Evolutionary conservation across 2,329 filamentous ascomycete genomes (phyloP).

Genomic region (Aspergillus uvarum): DNA sequence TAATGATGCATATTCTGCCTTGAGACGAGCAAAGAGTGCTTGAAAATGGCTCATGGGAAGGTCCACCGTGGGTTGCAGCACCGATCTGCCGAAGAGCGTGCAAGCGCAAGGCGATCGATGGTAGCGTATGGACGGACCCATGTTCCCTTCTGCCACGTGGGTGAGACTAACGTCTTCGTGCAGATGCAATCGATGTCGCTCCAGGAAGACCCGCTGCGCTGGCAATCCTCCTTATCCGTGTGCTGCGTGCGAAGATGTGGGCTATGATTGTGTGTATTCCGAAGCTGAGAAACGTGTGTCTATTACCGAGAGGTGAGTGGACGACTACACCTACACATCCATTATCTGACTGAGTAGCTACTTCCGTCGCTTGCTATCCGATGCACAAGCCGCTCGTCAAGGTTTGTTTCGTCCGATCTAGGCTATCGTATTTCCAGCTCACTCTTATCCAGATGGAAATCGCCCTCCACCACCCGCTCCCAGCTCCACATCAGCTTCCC

Average conservation of each 20-base stretch:
- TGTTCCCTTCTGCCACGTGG: neutral
- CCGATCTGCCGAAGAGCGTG: conserved; percentile 21
- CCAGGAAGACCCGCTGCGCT: conserved; percentile 37
- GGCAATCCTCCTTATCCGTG: conserved; percentile 38
- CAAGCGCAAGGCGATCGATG: conserved; percentile 24
- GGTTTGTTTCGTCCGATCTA: conserved; percentile 7
- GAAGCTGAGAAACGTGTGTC: conserved; percentile 39
- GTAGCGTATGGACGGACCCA: conserved; percentile 25
- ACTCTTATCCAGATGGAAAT: neutral
- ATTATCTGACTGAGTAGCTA: conserved; percentile 24
- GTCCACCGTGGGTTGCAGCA: conserved; percentile 10
- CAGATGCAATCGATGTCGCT: conserved; percentile 40
- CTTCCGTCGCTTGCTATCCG: conserved; percentile 35
- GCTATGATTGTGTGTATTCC: conserved; percentile 35
- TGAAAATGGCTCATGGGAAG: conserved; percentile 14
- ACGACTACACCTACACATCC: neutral
- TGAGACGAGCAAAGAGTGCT: too few species aligned
- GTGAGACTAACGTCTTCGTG: conserved; percentile 1
- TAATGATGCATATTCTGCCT: too few species aligned
- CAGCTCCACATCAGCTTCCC: conserved; percentile 12
- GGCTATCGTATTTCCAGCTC: neutral
- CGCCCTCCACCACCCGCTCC: conserved; percentile 2
- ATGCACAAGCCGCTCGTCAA: conserved; percentile 24
- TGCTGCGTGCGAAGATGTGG: conserved; percentile 34
- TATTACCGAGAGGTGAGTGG: conserved; percentile 35